A percentile compares a stretch with the other conserved stretches of the same genome.
These are phyloP conservation scores for Cercospora brassicicola DNA, from an alignment of 2,329 filamentous ascomycete species.

Conservation along the genomic window DNA sequence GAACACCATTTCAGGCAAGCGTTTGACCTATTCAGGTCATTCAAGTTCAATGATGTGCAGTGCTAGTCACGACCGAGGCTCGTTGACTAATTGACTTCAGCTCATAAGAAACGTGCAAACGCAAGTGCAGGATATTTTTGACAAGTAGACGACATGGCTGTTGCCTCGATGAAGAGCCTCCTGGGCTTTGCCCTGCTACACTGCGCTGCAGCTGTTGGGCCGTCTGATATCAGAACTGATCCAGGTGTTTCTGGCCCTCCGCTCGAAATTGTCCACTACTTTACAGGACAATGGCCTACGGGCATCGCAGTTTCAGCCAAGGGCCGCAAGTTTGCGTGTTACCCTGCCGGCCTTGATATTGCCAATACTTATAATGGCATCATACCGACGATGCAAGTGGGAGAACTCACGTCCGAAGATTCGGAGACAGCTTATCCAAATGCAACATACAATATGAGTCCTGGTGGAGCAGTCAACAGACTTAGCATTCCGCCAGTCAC, in stretches of 20 bases:
- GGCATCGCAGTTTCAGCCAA: constrained; percentile 51
- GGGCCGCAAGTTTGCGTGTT: constrained; percentile 53
- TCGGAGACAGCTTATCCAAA: constrained; percentile 45
- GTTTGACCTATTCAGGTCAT: neutral
- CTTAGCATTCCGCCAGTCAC: constrained; percentile 43
- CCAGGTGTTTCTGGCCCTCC: constrained; percentile 16
- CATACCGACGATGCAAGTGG: constrained; percentile 48
- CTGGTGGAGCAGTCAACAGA: constrained; percentile 50
- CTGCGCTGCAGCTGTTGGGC: constrained; percentile 5
- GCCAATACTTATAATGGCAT: constrained; percentile 42
- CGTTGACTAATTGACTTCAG: neutral
- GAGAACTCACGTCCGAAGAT: constrained; percentile 43
- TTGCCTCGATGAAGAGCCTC: neutral
- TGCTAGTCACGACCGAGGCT: neutral
- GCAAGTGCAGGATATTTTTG: neutral
- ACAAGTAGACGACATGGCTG: neutral
- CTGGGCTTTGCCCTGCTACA: constrained; percentile 9
- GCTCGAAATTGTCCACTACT: constrained; percentile 42
- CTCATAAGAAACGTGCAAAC: neutral
- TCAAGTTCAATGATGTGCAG: neutral
- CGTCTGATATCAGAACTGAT: constrained; percentile 22
- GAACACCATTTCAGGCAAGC: neutral
- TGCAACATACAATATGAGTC: constrained; percentile 47
- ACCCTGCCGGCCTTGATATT: constrained; percentile 39
- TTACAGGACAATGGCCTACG: constrained; percentile 51